A percentile compares a stretch with the other conserved stretches of the same genome.
These are phyloP conservation scores for Dothiorella sarmentorum DNA, from an alignment of 2,329 filamentous ascomycete genomes.

Conservation along the genomic window DNA sequence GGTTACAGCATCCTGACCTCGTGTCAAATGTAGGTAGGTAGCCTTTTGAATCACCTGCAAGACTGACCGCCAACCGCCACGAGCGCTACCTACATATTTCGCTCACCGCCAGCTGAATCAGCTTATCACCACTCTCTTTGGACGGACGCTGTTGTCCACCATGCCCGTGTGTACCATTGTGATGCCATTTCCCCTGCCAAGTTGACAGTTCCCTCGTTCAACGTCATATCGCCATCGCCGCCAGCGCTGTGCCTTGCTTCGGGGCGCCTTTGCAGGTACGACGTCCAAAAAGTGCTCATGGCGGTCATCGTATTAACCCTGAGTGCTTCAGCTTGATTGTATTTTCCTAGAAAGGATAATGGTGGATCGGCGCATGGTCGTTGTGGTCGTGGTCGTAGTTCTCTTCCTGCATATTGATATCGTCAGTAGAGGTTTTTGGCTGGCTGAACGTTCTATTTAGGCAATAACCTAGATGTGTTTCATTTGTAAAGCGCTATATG, in stretches of 20 bases:
- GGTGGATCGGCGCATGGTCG: background rate
- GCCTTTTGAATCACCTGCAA: conserved; percentile 6
- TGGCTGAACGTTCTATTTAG: no score
- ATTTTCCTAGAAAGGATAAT: background rate
- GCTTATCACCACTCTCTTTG: background rate
- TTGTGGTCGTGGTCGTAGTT: background rate
- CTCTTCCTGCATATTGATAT: background rate
- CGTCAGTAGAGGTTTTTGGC: background rate
- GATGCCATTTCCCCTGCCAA: background rate
- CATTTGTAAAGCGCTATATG: no score
- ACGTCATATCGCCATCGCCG: background rate
- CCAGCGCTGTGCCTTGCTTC: background rate
- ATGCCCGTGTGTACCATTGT: background rate
- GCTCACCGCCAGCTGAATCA: background rate
- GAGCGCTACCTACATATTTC: background rate
- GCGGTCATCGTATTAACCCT: no score
- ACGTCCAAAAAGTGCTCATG: background rate
- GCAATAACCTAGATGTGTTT: no score
- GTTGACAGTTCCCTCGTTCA: background rate
- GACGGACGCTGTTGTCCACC: background rate
- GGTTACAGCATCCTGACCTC: background rate
- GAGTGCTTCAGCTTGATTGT: background rate
- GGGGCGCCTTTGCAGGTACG: background rate
- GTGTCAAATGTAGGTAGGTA: background rate
- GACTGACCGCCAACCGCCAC: conserved; percentile 14